A percentile compares a stretch with the other conserved stretches of the same genome.
phyloP scores from a whole-genome alignment of 495 filamentous ascomycete genomes.

The Staphylotrichum longicolle region DNA sequence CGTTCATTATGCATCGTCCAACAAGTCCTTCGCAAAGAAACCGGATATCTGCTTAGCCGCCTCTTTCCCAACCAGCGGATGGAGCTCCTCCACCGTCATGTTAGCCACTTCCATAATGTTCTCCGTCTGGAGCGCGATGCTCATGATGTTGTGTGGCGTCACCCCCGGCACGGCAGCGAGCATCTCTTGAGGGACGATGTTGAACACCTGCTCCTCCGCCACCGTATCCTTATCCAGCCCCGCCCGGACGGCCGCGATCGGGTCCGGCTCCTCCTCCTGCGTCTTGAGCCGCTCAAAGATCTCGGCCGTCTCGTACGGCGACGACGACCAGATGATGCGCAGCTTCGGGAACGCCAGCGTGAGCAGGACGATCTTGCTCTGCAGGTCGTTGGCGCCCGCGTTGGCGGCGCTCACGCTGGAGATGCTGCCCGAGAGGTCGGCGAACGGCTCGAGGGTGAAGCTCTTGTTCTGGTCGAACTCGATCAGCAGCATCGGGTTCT shows the following conservation, averaged over 20 bases:
- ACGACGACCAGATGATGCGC: constrained; percentile 88
- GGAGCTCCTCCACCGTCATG: constrained; percentile 71
- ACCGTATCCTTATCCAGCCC: constrained; percentile 68
- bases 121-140: constrained; percentile 66
- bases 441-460: constrained; percentile 93
- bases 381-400: constrained; percentile 65
- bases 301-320: constrained; percentile 93
- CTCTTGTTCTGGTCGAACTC: constrained; percentile 98
- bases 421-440: constrained; percentile 68
- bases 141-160: constrained; percentile 69
- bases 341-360: constrained; percentile 89
- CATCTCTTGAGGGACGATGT: constrained; percentile 77
- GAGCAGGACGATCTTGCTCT: constrained; percentile 87
- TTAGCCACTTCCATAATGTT: constrained; percentile 85
- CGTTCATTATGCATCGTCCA: constrained; percentile 38
- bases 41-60: constrained; percentile 70
- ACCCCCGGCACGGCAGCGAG: constrained; percentile 80
- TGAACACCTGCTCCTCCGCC: constrained; percentile 57
- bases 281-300: constrained; percentile 94
- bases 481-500: constrained; percentile 85
- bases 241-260: constrained; percentile 76
- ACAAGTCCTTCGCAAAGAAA: constrained; percentile 83
- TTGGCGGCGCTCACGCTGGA: constrained; percentile 53
- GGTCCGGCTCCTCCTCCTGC: constrained; percentile 83
- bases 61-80: constrained; percentile 72